A percentile compares a stretch with the other conserved stretches of the same genome.
phyloP scores from a whole-genome alignment of 2,329 filamentous ascomycete species.

The Penicillium sp. region DNA sequence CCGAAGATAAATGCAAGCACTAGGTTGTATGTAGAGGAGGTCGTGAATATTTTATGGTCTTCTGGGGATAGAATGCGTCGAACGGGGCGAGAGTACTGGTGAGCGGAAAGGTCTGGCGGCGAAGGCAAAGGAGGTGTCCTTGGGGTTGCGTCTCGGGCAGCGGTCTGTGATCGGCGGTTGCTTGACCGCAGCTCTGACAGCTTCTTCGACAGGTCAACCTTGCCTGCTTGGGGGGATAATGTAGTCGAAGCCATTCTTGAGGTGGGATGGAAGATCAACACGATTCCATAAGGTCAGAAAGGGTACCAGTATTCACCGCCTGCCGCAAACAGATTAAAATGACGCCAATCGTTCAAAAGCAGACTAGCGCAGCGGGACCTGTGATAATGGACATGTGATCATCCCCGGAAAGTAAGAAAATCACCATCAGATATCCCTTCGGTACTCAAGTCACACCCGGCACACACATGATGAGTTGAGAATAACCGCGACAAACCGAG shows the following conservation, averaged over 20 bases:
- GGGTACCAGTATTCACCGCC: slow-evolving; percentile 6
- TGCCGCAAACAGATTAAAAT: slow-evolving; percentile 2
- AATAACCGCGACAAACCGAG: neutral
- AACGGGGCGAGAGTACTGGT: slow-evolving; percentile 62
- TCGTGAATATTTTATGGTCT: slow-evolving; percentile 77
- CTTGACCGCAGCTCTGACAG: slow-evolving; percentile 35
- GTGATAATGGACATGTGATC: slow-evolving; percentile 9
- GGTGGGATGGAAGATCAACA: slow-evolving; percentile 7
- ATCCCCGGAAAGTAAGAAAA: slow-evolving; percentile 15
- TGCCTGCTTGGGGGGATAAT: slow-evolving; percentile 16
- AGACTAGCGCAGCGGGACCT: slow-evolving; percentile 14
- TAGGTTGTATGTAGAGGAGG: slow-evolving; percentile 68
- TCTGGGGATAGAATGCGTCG: slow-evolving; percentile 73
- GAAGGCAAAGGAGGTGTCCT: slow-evolving; percentile 68
- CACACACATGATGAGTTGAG: slow-evolving; percentile 7
- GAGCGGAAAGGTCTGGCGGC: slow-evolving; percentile 57
- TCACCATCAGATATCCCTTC: slow-evolving; percentile 12
- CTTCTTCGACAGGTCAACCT: slow-evolving; percentile 40
- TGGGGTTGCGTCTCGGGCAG: slow-evolving; percentile 56
- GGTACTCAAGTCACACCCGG: slow-evolving; percentile 2
- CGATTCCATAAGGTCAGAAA: slow-evolving; percentile 3
- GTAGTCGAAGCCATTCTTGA: slow-evolving; percentile 24
- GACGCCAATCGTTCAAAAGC: slow-evolving; percentile 2
- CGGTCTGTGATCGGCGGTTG: slow-evolving; percentile 28
- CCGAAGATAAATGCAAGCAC: slow-evolving; percentile 80